phyloP scores from a whole-genome alignment of 2,329 filamentous ascomycete species.

The Graphilbum fragrans region DNA sequence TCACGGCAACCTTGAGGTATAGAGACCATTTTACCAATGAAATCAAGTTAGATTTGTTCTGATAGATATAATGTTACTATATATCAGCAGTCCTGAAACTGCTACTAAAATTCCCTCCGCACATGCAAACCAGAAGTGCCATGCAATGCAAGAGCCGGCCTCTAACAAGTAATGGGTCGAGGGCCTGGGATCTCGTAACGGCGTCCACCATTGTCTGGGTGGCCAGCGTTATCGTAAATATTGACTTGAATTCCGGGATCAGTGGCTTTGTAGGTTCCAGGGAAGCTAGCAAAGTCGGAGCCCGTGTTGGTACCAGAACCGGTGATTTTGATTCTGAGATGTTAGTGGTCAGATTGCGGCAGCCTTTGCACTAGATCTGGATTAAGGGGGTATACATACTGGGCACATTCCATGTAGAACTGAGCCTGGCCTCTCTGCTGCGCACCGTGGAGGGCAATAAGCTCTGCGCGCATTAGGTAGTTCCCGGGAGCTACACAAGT shows the following conservation, averaged over 20 bases:
- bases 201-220: conserved; percentile 18
- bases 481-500: conserved; percentile 19
- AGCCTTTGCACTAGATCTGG: too few relatives aligned
- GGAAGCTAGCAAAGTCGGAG: conserved; percentile 20
- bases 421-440: conserved; percentile 4
- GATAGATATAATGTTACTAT: too few relatives aligned
- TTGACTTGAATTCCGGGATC: conserved; percentile 34
- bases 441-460: conserved; percentile 8
- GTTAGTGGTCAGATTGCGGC: too few relatives aligned
- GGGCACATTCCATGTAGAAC: conserved; percentile 9
- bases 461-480: conserved; percentile 9
- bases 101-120: too few relatives aligned
- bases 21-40: too few relatives aligned
- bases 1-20: too few relatives aligned
- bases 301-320: conserved; percentile 19
- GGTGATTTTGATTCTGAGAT: conserved; percentile 18
- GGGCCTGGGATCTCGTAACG: conserved; percentile 24
- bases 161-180: conserved; percentile 14
- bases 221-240: conserved; percentile 24
- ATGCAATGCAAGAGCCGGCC: too few relatives aligned
- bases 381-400: too few relatives aligned
- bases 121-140: too few relatives aligned
- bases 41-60: too few relatives aligned
- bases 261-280: conserved; percentile 27
- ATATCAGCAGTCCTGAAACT: too few relatives aligned